Evolutionary conservation across 768 basidiomycete species (phyloP).

Genomic region (Naganishia onofrii): DNA sequence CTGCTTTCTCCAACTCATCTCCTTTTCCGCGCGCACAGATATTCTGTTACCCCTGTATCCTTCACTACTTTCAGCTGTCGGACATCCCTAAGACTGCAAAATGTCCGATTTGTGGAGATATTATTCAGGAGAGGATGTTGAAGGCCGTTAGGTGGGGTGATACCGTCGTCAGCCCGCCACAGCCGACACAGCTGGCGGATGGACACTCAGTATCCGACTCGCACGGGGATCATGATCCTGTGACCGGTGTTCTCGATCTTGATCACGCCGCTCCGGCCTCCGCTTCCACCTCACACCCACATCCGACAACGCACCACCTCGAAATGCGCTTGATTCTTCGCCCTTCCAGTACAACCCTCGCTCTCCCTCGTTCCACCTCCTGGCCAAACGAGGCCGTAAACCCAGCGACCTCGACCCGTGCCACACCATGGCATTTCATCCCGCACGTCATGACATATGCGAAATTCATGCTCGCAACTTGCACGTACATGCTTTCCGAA

Average conservation of each 20-base stretch:
- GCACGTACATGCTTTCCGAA: constrained; percentile 72
- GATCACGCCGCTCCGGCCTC: constrained; percentile 17
- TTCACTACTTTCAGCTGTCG: constrained; percentile 81
- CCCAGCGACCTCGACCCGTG: constrained; percentile 73
- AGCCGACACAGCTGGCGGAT: neutral
- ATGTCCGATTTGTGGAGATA: constrained; percentile 95
- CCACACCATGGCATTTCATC: constrained; percentile 84
- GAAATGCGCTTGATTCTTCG: constrained; percentile 87
- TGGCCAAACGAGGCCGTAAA: constrained; percentile 87
- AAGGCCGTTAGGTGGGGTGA: constrained; percentile 91
- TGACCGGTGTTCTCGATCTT: constrained; percentile 10
- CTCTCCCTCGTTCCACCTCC: constrained; percentile 81
- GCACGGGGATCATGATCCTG: constrained; percentile 22
- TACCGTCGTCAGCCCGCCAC: constrained; percentile 41
- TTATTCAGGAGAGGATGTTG: constrained; percentile 81
- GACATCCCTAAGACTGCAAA: constrained; percentile 80
- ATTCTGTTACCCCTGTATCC: constrained; percentile 89
- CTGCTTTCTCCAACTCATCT: neutral
- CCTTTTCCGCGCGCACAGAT: constrained; percentile 58
- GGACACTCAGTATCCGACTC: neutral
- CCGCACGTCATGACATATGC: constrained; percentile 84
- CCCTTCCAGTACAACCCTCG: constrained; percentile 90
- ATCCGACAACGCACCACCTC: constrained; percentile 52
- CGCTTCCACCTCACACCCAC: neutral
- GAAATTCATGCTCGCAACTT: constrained; percentile 95